Conservation (phyloP, 2,329 filamentous ascomycete species). For the Fusarium xyrophilum region DNA sequence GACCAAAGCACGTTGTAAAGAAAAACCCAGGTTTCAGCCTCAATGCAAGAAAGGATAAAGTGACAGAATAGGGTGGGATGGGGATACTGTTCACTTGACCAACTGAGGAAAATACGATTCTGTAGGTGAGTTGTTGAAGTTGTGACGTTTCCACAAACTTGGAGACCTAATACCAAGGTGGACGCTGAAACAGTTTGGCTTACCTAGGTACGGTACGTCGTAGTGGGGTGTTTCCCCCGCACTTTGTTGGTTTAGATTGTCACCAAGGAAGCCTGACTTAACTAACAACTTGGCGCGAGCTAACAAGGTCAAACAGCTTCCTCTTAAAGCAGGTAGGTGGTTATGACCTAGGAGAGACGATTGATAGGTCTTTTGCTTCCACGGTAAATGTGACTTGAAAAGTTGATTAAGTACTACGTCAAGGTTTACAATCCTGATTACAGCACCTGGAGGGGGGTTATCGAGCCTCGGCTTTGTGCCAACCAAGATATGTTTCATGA, state of each 20-base stretch:
- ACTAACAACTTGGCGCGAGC: conserved; percentile 13
- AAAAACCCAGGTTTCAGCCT: not conserved
- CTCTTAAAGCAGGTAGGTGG: conserved; percentile 17
- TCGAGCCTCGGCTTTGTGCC: conserved; percentile 7
- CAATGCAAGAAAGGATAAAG: not conserved
- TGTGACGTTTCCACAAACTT: conserved; percentile 27
- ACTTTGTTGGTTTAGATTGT: conserved; percentile 10
- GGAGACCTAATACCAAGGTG: conserved; percentile 7
- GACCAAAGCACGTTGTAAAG: not conserved
- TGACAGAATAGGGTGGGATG: not conserved
- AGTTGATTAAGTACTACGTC: not conserved
- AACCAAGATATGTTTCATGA: conserved; percentile 25
- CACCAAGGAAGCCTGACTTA: not conserved
- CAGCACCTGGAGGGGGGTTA: not conserved
- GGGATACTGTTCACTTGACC: not conserved
- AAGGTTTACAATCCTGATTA: not conserved
- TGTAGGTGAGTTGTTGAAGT: conserved; percentile 28
- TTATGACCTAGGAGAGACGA: not conserved
- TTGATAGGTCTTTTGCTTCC: not conserved
- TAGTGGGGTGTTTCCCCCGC: conserved; percentile 36
- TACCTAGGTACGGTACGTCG: not conserved
- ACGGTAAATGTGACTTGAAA: not conserved
- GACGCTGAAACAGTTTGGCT: conserved; percentile 10
- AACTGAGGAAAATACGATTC: not conserved
- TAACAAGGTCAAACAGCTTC: conserved; percentile 14